Evolutionary conservation across 208 protist species (phyloP).

Genomic region (Acanthamoeba sp.): DNA sequence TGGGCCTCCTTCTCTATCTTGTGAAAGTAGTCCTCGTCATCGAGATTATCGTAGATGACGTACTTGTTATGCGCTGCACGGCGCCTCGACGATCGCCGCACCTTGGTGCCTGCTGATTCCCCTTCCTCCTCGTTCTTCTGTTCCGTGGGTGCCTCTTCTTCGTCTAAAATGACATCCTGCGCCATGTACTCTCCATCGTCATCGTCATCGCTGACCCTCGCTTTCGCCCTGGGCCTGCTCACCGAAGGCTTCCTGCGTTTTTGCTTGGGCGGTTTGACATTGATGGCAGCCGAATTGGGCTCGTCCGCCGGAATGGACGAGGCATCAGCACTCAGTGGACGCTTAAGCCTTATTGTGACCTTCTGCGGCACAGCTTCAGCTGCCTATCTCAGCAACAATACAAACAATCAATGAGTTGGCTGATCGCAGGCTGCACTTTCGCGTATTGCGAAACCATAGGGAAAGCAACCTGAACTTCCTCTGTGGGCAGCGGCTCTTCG

Average conservation of each 20-base stretch:
- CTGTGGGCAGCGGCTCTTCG: background rate
- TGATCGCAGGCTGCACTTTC: too few species aligned
- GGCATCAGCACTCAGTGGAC: background rate
- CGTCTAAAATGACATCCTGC: background rate
- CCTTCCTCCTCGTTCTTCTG: background rate
- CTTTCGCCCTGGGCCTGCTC: background rate
- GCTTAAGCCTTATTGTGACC: background rate
- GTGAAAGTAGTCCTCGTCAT: slow-evolving; percentile 19
- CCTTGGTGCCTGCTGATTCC: background rate
- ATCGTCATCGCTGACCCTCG: background rate
- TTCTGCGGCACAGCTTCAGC: background rate
- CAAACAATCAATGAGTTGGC: too few species aligned
- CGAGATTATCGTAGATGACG: slow-evolving; percentile 23
- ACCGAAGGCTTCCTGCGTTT: background rate
- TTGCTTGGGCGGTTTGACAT: background rate
- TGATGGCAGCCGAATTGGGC: background rate
- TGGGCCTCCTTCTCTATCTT: background rate
- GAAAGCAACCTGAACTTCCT: too few species aligned
- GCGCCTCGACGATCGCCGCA: background rate
- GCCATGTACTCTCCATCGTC: background rate
- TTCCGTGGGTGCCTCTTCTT: background rate
- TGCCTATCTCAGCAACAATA: too few species aligned
- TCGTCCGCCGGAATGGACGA: background rate
- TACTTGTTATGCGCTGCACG: background rate
- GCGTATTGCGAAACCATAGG: background rate